phyloP scores from a whole-genome alignment of 2,329 filamentous ascomycete genomes.

The Fusarium cicatricum region DNA sequence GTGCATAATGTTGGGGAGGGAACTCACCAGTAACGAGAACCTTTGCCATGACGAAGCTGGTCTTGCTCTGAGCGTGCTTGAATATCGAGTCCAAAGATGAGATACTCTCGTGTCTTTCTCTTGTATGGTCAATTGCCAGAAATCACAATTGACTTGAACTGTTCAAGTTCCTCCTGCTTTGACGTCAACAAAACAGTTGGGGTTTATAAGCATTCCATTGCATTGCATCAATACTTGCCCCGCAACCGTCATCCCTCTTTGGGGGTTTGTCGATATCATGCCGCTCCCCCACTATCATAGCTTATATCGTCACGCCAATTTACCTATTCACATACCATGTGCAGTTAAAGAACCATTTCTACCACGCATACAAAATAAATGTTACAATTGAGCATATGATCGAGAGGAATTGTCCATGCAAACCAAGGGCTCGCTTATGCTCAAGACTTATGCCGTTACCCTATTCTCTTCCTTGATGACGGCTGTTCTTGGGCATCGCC shows the following conservation, averaged over 20 bases:
- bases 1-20: background rate
- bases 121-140: background rate
- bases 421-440: conserved; percentile 24
- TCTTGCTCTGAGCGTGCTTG: background rate
- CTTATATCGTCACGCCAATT: no score
- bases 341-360: no score
- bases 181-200: conserved; percentile 19
- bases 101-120: background rate
- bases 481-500: conserved; percentile 10
- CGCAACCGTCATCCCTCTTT: conserved; percentile 42
- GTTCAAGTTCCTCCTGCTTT: background rate
- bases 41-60: conserved; percentile 38
- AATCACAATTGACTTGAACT: background rate
- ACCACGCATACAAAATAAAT: conserved; percentile 37
- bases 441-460: conserved; percentile 16
- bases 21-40: conserved; percentile 44
- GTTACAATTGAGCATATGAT: conserved; percentile 41
- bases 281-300: conserved; percentile 19
- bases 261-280: conserved; percentile 18
- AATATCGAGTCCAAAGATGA: background rate
- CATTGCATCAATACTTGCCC: conserved; percentile 11
- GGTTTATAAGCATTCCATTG: conserved; percentile 18
- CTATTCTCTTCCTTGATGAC: conserved; percentile 5
- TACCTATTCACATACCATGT: no score
- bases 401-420: conserved; percentile 38